Evolutionary conservation across 2,329 filamentous ascomycete species (phyloP), one percentile per base, ranked within the genome.

Genomic region (Diplodia seriata): DNA sequence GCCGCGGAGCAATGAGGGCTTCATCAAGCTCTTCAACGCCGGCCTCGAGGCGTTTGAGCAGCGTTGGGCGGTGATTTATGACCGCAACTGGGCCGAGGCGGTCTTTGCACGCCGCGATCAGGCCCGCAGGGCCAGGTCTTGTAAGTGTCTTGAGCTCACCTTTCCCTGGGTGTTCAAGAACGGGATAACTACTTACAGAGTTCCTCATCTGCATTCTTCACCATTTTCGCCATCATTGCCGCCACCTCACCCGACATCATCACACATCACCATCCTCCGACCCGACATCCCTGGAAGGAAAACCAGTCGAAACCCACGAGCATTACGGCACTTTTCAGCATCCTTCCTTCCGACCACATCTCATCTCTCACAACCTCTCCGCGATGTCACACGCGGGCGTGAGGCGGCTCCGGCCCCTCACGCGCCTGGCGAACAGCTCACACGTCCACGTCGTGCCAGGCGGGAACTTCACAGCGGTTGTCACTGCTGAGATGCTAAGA

Each of bases 381-480:
- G 43, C 43, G 9, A 9, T n/a, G 43, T 20, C 18, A 47, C n/a
- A 20, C 43, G 43, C 43, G 43, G 43, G 43, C 43, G 43, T 47
- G 43, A 12, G 43, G n/a, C 6, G 18, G 43, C 43, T 47, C n/a
- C 43, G 43, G 43, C 43, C 18, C 12, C 43, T 29, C 49, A 51
- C 49, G 49, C 49, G 59, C 59, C 43, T 50, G 59, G 43, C 59
- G 59, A 63, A 5, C 4, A 47, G 59, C 49, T 33, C 43, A 38
- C 43, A 63, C 59, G 59, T 63, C 59, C 59, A 50, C 59, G 29
- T 63, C 59, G 59, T 63, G 59, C 43, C 59, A 50, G 59, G 59
- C 26, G 59, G 59, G 23, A 29, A 63, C 59, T 63, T 62, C 43
- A 8, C 59, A 36, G 18, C n/a, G 18, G 43, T 20, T 20, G 8